Evolutionary conservation across 345 rosid genomes (phyloP).

Genomic region (Dipteronia sinensis): DNA sequence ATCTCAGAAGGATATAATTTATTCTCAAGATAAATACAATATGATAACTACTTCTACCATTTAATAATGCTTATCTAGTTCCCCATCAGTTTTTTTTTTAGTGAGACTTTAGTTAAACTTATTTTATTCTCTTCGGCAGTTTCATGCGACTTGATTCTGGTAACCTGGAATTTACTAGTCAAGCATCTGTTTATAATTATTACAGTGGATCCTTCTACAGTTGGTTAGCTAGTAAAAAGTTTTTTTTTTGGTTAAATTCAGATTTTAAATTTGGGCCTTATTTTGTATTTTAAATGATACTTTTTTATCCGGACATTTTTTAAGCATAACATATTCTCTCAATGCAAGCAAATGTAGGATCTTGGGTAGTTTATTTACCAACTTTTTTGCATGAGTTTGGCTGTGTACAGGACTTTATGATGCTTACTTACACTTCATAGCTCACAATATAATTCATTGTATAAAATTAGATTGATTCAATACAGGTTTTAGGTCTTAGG

Average conservation of each 20-base stretch:
- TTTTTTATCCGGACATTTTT: neutral
- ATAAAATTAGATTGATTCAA: neutral
- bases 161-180: neutral
- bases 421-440: neutral
- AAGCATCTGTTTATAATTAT: neutral
- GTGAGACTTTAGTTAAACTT: too few species aligned
- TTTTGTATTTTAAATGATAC: neutral
- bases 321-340: neutral
- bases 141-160: conserved; percentile 2
- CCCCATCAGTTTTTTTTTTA: too few species aligned
- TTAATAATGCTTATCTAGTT: too few species aligned
- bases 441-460: neutral
- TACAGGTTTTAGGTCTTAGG: neutral
- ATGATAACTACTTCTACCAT: too few species aligned
- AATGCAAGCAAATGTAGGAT: neutral
- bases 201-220: neutral
- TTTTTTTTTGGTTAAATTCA: neutral
- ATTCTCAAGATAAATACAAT: too few species aligned
- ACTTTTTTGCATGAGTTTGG: neutral
- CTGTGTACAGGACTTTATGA: too few species aligned
- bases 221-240: neutral
- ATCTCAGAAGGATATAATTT: too few species aligned
- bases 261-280: neutral
- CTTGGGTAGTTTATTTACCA: neutral
- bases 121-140: neutral